Percentiles rank a stretch among this genome's conserved stretches.
phyloP scores from a whole-genome alignment of 225 moss, liverwort and hornwort species.

The Physcomitrium patens region DNA sequence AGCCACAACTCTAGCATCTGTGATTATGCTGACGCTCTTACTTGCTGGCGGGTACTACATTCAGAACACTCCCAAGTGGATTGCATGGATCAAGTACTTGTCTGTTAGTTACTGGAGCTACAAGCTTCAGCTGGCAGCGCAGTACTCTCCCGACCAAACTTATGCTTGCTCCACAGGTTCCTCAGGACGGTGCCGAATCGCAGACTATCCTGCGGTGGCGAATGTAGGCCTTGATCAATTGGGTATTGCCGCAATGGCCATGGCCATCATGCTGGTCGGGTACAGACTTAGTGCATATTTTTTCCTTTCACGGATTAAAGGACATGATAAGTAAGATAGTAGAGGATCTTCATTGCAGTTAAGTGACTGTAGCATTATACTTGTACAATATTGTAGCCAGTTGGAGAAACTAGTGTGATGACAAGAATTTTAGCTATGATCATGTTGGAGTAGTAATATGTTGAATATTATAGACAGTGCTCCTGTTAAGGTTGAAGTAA shows the following conservation, averaged over 20 bases:
- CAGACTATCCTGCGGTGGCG: constrained; percentile 26
- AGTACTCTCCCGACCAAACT: constrained; percentile 35
- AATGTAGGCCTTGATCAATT: constrained; percentile 29
- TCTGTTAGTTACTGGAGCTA: constrained; percentile 49
- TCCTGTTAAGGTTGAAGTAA: background rate
- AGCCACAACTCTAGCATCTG: constrained; percentile 51
- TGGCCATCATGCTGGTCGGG: constrained; percentile 35
- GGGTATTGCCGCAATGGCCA: constrained; percentile 14
- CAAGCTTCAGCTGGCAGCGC: constrained; percentile 45
- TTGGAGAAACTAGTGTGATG: background rate
- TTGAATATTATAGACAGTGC: background rate
- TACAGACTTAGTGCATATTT: constrained; percentile 28
- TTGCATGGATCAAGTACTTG: constrained; percentile 49
- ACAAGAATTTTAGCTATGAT: background rate
- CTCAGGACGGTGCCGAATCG: constrained; percentile 21
- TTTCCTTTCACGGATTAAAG: constrained; percentile 25
- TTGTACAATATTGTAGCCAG: background rate
- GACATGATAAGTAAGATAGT: constrained; percentile 7
- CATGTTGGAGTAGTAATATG: background rate
- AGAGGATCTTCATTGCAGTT: background rate
- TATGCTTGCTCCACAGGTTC: constrained; percentile 31
- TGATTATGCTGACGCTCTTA: constrained; percentile 44
- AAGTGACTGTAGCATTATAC: background rate
- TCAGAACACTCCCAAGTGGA: constrained; percentile 40
- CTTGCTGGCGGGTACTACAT: constrained; percentile 47